Base-by-base conservation (phyloP, 441 rosid species). In the Euphorbia celastroides region DNA sequence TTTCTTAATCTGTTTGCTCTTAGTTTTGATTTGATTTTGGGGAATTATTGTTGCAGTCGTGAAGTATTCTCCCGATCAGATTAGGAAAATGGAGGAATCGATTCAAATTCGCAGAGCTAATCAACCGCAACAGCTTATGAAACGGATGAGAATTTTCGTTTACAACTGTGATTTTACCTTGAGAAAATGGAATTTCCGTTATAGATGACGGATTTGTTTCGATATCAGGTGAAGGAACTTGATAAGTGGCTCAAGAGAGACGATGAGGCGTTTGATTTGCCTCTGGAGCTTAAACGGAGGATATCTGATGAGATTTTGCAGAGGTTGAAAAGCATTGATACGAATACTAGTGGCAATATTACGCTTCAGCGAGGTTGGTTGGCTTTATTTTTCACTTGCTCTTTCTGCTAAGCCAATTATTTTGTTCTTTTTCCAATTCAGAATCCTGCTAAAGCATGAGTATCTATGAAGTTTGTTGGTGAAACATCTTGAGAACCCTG, bases 11-110 rank as follows among this genome's bases (percentile, higher is more conserved):
- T 57, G 1, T 41, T 38, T n/a, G 6, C 42, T 22, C 5, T 14
- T 10, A 11, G 16, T 42, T 11, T 20, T n/a, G 7, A n/a, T 6
- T 20, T 55, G 7, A 63, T 42, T 55, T 20, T 25, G 46, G 7
- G 17, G 22, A 9, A 12, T 70, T 54, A 54, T 69, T 17, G 25
- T 36, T 73, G 59, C 74, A 92, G 99, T 67, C 77, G 88, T 82
- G 57, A 86, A 78, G 65, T 92, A 88, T 65, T 82, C 94, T 14
- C 82, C 88, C 28, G 88, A 84, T 77, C 97, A 92, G 96, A 82
- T 89, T 81, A 83, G 72, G 81, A 85, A 75, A 79, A 94, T 92
- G 96, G 89, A 88, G 81, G 98, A 92, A 70, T 89, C 97, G 17
- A 71, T 80, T 58, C 88, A 80, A 83, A 86, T 94, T 81, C 92